phyloP scores from a whole-genome alignment of 305 asterid species.

The Caryopteris hybrid region DNA sequence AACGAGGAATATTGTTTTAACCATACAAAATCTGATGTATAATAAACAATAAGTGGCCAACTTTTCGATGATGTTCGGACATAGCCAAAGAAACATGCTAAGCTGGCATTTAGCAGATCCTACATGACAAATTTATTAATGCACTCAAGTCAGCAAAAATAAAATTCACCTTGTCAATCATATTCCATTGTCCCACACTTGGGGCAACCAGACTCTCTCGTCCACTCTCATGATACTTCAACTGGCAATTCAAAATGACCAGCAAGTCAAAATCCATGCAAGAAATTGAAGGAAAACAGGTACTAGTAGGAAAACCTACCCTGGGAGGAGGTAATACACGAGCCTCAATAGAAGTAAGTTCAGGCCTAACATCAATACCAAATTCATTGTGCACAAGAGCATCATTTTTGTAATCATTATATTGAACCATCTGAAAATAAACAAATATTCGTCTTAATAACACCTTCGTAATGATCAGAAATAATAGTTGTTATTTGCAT shows the following conservation, averaged over 20 bases:
- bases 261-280: not conserved
- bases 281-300: not conserved
- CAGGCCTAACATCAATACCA: constrained; percentile 47
- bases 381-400: constrained; percentile 37
- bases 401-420: constrained; percentile 37
- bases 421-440: constrained; percentile 36
- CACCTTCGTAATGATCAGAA: not conserved
- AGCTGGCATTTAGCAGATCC: no score
- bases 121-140: no score
- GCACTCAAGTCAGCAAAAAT: not conserved
- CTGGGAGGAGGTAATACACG: constrained; percentile 74
- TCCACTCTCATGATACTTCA: constrained; percentile 65
- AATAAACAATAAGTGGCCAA: not conserved
- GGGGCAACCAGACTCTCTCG: constrained; percentile 38
- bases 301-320: constrained; percentile 26
- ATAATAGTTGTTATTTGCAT: not conserved
- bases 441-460: no score
- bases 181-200: constrained; percentile 78
- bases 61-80: no score
- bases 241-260: constrained; percentile 34
- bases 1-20: not conserved
- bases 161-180: constrained; percentile 62
- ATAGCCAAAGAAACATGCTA: not conserved
- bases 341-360: constrained; percentile 53
- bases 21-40: not conserved